These are phyloP conservation scores for Zymoseptoria passerinii DNA, from an alignment of 2,329 filamentous ascomycete species.

Conservation along the genomic window DNA sequence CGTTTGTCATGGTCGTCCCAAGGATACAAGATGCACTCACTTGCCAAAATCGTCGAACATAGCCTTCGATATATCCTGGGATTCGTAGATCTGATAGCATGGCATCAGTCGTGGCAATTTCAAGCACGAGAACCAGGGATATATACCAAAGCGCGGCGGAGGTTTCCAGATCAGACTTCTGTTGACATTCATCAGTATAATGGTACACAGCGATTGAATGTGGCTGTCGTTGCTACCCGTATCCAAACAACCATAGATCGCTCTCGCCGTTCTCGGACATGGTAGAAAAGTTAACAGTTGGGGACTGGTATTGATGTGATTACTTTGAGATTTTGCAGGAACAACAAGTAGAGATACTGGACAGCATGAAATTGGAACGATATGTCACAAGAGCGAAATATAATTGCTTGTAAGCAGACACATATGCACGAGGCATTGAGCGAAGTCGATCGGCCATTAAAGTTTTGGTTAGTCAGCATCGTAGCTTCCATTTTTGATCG, in stretches of 20 bases:
- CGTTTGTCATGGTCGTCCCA: too few relatives aligned
- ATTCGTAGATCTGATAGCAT: slow-evolving; percentile 61
- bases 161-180: slow-evolving; percentile 98
- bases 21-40: slow-evolving; percentile 28
- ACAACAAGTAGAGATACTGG: too few relatives aligned
- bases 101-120: slow-evolving; percentile 1
- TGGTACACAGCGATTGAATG: background rate
- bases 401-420: too few relatives aligned
- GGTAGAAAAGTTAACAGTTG: background rate
- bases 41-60: slow-evolving; percentile 97
- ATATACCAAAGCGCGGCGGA: slow-evolving; percentile 81
- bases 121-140: background rate
- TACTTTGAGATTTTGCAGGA: too few relatives aligned
- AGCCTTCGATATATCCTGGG: slow-evolving; percentile 84
- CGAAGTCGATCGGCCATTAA: too few relatives aligned
- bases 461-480: background rate
- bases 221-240: slow-evolving; percentile 57
- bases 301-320: too few relatives aligned
- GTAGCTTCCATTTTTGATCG: background rate
- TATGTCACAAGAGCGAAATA: too few relatives aligned
- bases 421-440: too few relatives aligned
- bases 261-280: slow-evolving; percentile 9
- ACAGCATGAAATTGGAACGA: too few relatives aligned
- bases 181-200: slow-evolving; percentile 9
- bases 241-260: slow-evolving; percentile 95